Evolutionary conservation across 1,284 basidiomycete species (phyloP).

Genomic region (Moesziomyces sp.): DNA sequence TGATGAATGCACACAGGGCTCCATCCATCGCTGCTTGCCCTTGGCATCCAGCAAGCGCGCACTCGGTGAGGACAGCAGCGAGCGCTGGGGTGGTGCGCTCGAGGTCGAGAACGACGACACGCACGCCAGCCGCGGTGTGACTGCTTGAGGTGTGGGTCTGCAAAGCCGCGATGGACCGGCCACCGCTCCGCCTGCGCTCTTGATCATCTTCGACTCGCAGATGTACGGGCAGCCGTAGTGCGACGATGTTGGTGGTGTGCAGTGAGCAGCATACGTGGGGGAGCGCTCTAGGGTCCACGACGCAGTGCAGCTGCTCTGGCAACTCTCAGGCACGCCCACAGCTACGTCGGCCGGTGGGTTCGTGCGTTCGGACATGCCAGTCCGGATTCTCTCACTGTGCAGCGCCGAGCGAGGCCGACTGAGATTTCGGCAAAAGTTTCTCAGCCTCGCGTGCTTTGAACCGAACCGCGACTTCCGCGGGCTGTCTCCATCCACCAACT

Average conservation of each 20-base stretch:
- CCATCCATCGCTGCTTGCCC: constrained; percentile 28
- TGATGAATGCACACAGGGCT: constrained; percentile 2
- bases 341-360: background rate
- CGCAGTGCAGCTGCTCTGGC: background rate
- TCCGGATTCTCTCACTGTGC: background rate
- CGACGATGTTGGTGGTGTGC: background rate
- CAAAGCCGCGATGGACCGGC: constrained; percentile 43
- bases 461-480: constrained; percentile 23
- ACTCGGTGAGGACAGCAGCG: background rate
- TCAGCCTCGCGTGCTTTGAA: constrained; percentile 4
- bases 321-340: background rate
- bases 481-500: background rate
- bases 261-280: background rate
- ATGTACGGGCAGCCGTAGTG: background rate
- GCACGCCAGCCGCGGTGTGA: constrained; percentile 1
- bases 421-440: constrained; percentile 28
- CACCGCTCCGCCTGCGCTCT: constrained; percentile 29
- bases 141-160: background rate
- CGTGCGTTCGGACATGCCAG: background rate
- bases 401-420: background rate
- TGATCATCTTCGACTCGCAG: constrained; percentile 21
- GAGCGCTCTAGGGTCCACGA: background rate
- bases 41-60: constrained; percentile 2
- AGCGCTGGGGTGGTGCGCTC: background rate
- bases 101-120: constrained; percentile 2